Conservation (phyloP, 306 rosid genomes). For the Castanea mollissima region DNA sequence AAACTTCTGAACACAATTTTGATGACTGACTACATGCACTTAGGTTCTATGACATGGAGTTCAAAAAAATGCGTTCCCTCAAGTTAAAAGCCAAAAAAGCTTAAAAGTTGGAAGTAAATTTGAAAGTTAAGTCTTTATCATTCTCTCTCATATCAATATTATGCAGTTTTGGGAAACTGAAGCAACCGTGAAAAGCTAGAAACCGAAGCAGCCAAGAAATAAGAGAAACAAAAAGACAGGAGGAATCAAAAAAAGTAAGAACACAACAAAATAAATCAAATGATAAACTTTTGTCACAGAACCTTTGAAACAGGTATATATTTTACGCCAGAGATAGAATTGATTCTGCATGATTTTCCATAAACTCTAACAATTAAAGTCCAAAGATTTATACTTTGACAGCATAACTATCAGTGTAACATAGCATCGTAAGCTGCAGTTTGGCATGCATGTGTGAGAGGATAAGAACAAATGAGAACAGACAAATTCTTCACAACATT, state of each 20-base stretch:
- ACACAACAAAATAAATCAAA: not conserved
- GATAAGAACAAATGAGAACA: not conserved
- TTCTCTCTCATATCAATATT: not conserved
- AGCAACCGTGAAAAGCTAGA: not conserved
- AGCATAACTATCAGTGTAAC: not conserved
- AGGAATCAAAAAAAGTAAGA: not conserved
- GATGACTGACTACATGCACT: not conserved
- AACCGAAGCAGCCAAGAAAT: not conserved
- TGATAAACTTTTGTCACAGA: not conserved
- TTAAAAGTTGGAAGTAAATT: too few species aligned
- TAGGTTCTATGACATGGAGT: too few species aligned
- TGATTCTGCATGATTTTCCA: not conserved
- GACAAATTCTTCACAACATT: not conserved
- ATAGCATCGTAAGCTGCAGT: slow-evolving; percentile 4
- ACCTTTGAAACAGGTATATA: not conserved
- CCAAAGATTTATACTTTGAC: not conserved
- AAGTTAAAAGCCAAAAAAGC: too few species aligned
- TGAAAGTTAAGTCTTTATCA: too few species aligned
- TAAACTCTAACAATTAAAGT: not conserved
- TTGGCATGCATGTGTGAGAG: slow-evolving; percentile 8
- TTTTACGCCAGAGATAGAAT: not conserved
- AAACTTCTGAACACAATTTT: not conserved
- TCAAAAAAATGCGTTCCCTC: too few species aligned
- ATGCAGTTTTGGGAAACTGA: not conserved
- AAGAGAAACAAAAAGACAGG: not conserved